phyloP scores from a whole-genome alignment of 352 stramenopile genomes.

The Pythium myriotylum region DNA sequence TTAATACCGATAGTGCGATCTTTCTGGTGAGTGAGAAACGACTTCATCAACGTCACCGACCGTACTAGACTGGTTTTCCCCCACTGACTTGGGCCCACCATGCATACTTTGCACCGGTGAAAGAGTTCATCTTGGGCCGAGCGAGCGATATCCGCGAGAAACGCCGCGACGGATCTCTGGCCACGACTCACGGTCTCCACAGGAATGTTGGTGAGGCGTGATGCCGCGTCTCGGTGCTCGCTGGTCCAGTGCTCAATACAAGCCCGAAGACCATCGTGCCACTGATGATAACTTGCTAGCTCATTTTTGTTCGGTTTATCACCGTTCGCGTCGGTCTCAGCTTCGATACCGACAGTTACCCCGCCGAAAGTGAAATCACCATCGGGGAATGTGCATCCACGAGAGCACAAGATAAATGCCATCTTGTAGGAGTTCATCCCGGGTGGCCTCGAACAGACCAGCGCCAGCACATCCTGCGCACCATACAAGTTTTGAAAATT shows the following conservation, averaged over 20 bases:
- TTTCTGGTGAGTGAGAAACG: not conserved
- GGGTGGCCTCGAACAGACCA: too few relatives aligned
- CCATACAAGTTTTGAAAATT: too few relatives aligned
- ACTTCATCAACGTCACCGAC: not conserved
- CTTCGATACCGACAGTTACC: too few relatives aligned
- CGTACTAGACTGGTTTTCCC: not conserved
- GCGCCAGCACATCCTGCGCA: too few relatives aligned
- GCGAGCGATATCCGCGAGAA: not conserved
- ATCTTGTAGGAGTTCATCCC: too few relatives aligned
- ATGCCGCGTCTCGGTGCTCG: not conserved
- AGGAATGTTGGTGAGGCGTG: not conserved
- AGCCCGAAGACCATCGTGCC: not conserved
- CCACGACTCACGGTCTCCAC: not conserved
- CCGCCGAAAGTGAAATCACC: too few relatives aligned
- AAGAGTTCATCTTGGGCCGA: not conserved
- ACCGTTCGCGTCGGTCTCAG: too few relatives aligned
- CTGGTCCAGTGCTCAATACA: not conserved
- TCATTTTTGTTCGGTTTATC: too few relatives aligned
- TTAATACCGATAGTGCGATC: slow-evolving; percentile 28
- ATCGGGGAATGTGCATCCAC: too few relatives aligned
- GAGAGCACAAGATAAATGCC: too few relatives aligned
- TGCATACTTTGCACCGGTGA: not conserved
- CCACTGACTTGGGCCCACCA: not conserved
- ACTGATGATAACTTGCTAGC: not conserved
- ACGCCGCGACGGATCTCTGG: not conserved